phyloP scores from a whole-genome alignment of 148 eudicot genomes.

The Nyssa sinensis region DNA sequence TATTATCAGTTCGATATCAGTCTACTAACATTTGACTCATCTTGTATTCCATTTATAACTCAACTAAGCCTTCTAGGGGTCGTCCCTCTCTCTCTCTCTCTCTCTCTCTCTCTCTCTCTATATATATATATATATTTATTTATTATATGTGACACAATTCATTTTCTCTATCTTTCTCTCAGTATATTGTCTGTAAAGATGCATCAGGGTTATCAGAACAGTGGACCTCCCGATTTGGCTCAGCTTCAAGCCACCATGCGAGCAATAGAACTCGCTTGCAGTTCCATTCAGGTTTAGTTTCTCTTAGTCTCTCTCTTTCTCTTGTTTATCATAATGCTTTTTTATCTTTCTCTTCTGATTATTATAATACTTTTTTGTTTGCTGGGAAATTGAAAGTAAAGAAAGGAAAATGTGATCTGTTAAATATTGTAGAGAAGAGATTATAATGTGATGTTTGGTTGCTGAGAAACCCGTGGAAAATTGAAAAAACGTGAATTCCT shows the following conservation, averaged over 20 bases:
- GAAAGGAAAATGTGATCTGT: background rate
- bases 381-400: background rate
- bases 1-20: too few relatives aligned
- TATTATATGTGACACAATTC: too few relatives aligned
- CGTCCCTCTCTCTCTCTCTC: too few relatives aligned
- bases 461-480: background rate
- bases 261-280: slow-evolving; percentile 76
- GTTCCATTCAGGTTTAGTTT: slow-evolving; percentile 68
- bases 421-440: background rate
- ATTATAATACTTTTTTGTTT: background rate
- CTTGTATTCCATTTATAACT: too few relatives aligned
- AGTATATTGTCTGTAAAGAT: slow-evolving; percentile 19
- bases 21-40: too few relatives aligned
- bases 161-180: background rate
- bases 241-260: slow-evolving; percentile 86
- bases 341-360: background rate
- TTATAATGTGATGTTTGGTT: background rate
- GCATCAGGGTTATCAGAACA: slow-evolving; percentile 24
- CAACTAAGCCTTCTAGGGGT: too few relatives aligned
- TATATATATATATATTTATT: background rate
- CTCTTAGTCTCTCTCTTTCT: background rate
- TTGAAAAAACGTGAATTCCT: background rate
- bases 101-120: too few relatives aligned
- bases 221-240: slow-evolving; percentile 47
- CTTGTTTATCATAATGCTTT: too few relatives aligned